Evolutionary conservation across 768 basidiomycete species (phyloP).

Genomic region (Rhodotorula sphaerocarpa): DNA sequence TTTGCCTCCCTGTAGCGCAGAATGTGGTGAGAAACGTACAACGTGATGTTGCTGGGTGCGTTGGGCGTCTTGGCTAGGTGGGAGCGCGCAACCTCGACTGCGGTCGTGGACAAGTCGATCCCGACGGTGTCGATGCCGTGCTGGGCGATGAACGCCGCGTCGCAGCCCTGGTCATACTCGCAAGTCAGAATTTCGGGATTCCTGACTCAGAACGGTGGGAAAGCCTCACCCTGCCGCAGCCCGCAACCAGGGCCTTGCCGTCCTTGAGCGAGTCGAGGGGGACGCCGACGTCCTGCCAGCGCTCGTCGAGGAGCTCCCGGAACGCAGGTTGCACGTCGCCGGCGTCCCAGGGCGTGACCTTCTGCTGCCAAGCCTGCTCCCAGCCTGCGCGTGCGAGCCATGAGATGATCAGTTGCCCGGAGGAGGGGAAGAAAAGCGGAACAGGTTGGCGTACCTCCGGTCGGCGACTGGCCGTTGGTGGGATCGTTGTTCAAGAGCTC

Average conservation of each 20-base stretch:
- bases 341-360: slow-evolving; percentile 59
- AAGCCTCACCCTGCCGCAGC: slow-evolving; percentile 52
- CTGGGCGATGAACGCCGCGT: slow-evolving; percentile 53
- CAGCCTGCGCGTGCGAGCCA: slow-evolving; percentile 3
- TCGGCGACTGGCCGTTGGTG: slow-evolving; percentile 2
- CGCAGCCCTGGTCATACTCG: slow-evolving; percentile 52
- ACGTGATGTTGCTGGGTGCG: slow-evolving; percentile 12
- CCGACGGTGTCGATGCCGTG: slow-evolving; percentile 52
- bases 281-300: slow-evolving; percentile 25
- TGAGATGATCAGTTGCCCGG: neutral
- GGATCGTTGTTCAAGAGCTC: slow-evolving; percentile 10
- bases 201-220: neutral
- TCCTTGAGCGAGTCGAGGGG: slow-evolving; percentile 48
- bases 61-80: slow-evolving; percentile 35
- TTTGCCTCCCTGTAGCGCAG: too few relatives aligned
- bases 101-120: slow-evolving; percentile 55
- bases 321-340: slow-evolving; percentile 52
- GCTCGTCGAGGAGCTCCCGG: slow-evolving; percentile 50
- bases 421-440: neutral
- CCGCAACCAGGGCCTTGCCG: slow-evolving; percentile 51
- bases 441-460: neutral
- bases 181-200: fast-evolving
- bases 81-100: slow-evolving; percentile 50
- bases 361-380: slow-evolving; percentile 45
- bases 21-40: too few relatives aligned